Percentiles rank a stretch among this genome's conserved stretches.
phyloP scores from a whole-genome alignment of 768 basidiomycete species.

The Lactarius akahatsu region DNA sequence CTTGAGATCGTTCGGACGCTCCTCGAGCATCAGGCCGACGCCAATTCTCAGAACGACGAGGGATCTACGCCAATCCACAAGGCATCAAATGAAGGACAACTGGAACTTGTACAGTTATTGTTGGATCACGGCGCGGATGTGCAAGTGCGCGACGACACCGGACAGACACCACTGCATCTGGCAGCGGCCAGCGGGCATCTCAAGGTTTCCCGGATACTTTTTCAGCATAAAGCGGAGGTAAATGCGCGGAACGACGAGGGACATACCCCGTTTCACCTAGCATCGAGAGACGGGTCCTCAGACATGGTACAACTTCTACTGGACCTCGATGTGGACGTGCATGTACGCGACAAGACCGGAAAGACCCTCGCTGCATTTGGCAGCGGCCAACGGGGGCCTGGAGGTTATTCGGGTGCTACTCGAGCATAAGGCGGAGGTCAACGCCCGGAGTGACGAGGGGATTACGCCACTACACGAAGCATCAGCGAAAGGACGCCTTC shows the following conservation, averaged over 20 bases:
- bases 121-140: background rate
- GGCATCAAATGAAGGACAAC: background rate
- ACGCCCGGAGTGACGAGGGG: background rate
- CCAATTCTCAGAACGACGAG: background rate
- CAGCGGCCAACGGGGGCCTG: background rate
- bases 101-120: background rate
- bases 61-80: background rate
- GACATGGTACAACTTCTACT: background rate
- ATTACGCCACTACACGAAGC: background rate
- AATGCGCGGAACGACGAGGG: background rate
- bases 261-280: background rate
- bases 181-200: background rate
- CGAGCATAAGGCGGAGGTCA: background rate
- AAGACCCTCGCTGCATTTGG: background rate
- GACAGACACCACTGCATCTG: background rate
- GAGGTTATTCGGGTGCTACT: background rate
- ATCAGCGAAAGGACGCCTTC: background rate
- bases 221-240: background rate
- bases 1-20: background rate
- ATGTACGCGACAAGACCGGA: background rate
- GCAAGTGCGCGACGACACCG: background rate
- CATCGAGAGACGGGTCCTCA: background rate
- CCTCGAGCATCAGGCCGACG: background rate
- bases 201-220: background rate
- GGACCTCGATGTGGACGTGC: background rate